A percentile compares a stretch with the other conserved stretches of the same genome.
These are phyloP conservation scores for Suillus cothurnatus DNA, from an alignment of 768 basidiomycete genomes.

Conservation along the genomic window DNA sequence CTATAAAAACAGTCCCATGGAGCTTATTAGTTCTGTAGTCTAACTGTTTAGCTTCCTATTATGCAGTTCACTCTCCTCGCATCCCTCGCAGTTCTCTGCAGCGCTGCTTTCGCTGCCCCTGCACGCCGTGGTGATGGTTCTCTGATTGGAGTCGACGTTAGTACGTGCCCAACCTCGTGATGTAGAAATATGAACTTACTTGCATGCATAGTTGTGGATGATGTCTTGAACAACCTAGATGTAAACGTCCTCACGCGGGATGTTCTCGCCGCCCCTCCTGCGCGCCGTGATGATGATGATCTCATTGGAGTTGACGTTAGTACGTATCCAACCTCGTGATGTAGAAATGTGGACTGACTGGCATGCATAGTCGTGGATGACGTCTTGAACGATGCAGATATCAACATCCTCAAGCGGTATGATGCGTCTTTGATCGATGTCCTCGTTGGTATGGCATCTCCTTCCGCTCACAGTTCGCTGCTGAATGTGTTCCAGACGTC, in stretches of 20 bases:
- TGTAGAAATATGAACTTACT: not conserved
- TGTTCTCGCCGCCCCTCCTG: not conserved
- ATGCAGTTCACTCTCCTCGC: not conserved
- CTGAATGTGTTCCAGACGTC: not conserved
- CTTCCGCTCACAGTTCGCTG: not conserved
- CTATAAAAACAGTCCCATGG: not conserved
- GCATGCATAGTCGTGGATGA: no score
- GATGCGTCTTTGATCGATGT: not conserved
- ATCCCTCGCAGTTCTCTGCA: not conserved
- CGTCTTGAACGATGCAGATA: no score
- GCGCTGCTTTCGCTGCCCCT: not conserved
- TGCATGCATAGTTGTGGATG: not conserved
- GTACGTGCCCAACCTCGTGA: not conserved
- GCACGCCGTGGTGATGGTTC: not conserved
- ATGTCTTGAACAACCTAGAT: not conserved
- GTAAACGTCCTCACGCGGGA: no score
- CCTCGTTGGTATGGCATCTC: not conserved
- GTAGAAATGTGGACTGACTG: no score
- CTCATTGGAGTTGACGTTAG: not conserved
- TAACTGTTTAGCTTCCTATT: not conserved
- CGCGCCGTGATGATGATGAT: not conserved
- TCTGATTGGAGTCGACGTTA: not conserved
- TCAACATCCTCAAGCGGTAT: no score
- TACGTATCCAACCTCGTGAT: no score
- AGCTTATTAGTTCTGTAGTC: not conserved